phyloP scores from a whole-genome alignment of 176 grass and related monocot species.

The Lolium multiflorum region DNA sequence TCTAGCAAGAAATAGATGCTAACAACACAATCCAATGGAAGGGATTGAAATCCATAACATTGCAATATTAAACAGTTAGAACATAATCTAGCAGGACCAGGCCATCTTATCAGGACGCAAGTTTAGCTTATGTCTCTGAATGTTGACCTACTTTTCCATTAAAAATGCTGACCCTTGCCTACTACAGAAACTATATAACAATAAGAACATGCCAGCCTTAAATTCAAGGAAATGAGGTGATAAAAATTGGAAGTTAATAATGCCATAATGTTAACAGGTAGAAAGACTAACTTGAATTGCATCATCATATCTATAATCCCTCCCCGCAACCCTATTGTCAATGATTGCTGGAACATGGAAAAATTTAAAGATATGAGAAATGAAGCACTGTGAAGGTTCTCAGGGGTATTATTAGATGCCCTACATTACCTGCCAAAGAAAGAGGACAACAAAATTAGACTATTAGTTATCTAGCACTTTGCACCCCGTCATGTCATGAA shows the following conservation, averaged over 20 bases:
- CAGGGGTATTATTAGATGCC: conserved; percentile 21
- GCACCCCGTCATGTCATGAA: conserved; percentile 7
- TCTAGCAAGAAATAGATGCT: neutral
- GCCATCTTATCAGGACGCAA: neutral
- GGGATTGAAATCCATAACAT: conserved; percentile 10
- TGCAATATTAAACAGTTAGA: neutral
- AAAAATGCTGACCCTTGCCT: neutral
- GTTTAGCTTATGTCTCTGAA: neutral
- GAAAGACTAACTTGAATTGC: conserved; percentile 76
- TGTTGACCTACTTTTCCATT: neutral
- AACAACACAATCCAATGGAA: neutral
- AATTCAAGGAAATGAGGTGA: conserved; percentile 27
- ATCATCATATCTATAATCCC: conserved; percentile 77
- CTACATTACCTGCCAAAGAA: conserved; percentile 52
- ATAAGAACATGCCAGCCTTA: conserved; percentile 28
- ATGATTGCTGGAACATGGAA: conserved; percentile 67
- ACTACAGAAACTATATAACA: conserved; percentile 5
- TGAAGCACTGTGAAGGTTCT: conserved; percentile 32
- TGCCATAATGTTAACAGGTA: conserved; percentile 42
- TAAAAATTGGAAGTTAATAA: conserved; percentile 1
- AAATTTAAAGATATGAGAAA: conserved; percentile 42
- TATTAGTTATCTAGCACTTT: conserved; percentile 30
- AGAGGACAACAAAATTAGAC: conserved; percentile 12
- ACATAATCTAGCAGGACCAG: conserved; percentile 1
- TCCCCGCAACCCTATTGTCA: conserved; percentile 77